phyloP scores from a whole-genome alignment of 2,329 filamentous ascomycete species.

The Penicillium sclerotiorum region DNA sequence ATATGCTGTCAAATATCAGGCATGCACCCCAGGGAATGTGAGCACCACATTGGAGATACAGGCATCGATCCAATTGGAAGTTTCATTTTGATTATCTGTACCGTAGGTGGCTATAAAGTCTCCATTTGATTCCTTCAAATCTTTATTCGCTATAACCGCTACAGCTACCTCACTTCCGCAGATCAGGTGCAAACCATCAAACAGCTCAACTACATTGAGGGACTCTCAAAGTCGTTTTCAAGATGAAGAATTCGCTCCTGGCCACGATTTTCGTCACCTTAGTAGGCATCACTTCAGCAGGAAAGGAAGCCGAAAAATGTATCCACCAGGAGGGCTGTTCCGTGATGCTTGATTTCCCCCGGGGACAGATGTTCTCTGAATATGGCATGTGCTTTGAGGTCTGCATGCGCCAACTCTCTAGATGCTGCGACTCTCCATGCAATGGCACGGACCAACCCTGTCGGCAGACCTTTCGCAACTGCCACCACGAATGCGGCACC shows the following conservation, averaged over 20 bases:
- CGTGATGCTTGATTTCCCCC: not conserved
- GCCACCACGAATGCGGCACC: not conserved
- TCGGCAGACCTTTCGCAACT: not conserved
- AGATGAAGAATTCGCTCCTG: not conserved
- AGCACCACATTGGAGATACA: too few species aligned
- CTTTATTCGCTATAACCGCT: too few species aligned
- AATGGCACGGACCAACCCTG: not conserved
- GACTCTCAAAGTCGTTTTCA: too few species aligned
- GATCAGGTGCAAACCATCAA: too few species aligned
- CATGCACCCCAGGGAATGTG: too few species aligned
- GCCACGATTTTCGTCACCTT: not conserved
- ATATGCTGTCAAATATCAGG: too few species aligned
- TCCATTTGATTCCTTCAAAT: too few species aligned
- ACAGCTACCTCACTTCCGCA: too few species aligned
- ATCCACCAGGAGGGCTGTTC: not conserved
- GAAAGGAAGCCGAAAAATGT: not conserved
- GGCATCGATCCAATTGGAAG: too few species aligned
- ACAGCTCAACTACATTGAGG: too few species aligned
- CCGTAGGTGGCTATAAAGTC: too few species aligned
- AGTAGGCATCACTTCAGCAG: not conserved
- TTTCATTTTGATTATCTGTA: too few species aligned
- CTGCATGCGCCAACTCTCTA: not conserved
- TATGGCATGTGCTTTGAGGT: not conserved
- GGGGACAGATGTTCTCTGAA: not conserved
- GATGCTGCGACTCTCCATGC: not conserved